Percentiles rank a stretch among this genome's conserved stretches.
phyloP scores from a whole-genome alignment of 73 alveolate species.

The Paramecium sexaurelia region DNA sequence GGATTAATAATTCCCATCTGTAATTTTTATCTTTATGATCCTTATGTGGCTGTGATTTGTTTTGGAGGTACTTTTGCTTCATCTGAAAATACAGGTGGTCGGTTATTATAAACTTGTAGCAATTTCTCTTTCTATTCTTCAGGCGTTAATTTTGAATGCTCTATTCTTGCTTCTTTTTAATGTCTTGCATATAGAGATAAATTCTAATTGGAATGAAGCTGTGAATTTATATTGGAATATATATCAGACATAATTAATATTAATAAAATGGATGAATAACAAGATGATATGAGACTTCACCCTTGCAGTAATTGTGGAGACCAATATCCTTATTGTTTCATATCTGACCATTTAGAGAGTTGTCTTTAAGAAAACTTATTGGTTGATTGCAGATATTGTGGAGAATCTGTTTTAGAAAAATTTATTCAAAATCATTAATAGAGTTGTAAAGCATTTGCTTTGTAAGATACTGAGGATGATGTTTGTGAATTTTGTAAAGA shows the following conservation, averaged over 20 bases:
- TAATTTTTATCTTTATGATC: neutral
- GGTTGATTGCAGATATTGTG: neutral
- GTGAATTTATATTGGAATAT: constrained; percentile 1
- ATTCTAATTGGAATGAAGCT: constrained; percentile 3
- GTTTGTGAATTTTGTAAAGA: neutral
- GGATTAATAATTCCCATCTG: constrained; percentile 43
- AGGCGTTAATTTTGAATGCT: neutral
- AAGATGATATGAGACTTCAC: neutral
- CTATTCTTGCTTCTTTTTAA: constrained; percentile 39
- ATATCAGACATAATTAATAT: constrained; percentile 3
- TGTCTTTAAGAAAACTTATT: neutral
- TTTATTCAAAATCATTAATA: neutral
- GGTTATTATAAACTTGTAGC: constrained; percentile 11
- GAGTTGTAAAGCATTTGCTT: neutral
- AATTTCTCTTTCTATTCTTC: neutral
- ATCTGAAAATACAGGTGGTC: constrained; percentile 23
- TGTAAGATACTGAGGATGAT: neutral
- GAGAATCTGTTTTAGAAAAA: neutral
- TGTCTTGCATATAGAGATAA: constrained; percentile 34
- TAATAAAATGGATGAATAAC: neutral
- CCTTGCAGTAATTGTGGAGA: neutral
- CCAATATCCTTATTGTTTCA: neutral
- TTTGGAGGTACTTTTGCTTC: neutral
- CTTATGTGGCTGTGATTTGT: neutral
- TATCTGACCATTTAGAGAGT: neutral